Base-by-base conservation (phyloP, 305 asterid species). In the Rubia balearica region DNA sequence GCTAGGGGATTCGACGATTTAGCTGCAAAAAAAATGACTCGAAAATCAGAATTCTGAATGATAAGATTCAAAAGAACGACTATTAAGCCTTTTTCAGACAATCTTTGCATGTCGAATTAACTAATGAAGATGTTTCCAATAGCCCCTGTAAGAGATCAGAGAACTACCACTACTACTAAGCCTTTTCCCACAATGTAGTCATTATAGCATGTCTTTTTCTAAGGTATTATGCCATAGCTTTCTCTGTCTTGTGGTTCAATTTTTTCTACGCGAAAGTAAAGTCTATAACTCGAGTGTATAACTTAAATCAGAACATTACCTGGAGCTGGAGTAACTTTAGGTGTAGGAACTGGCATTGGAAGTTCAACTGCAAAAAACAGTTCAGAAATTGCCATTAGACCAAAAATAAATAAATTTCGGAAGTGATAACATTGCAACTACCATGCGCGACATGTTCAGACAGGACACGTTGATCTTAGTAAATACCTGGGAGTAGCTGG, bases 401-500 rank as follows among this genome's bases (percentile, higher is more conserved):
- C 24, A 59, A 65, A 45, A 62, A 8, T 14, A 14, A 6, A 16
- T 0, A 17, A 51, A 51, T 21, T 51, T 21, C 0, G 16, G 57
- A 51, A 51, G 19, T 6, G 57, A 51, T 16, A 51, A 5, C 57
- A 16, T 2, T 21, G 16, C n/a, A n/a, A n/a, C n/a, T n/a, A n/a
- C n/a, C n/a, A n/a, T 17, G 13, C n/a, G 22, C 38, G 7, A 56
- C 13, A 51, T 14, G 48, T 30, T 30, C 33, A 13, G 22, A 53
- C 0, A 17, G 41, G 30, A 22, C 27, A 55, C 7, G 6, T 19
- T 21, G 16, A 43, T 21, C 36, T 64, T 19, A 24, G 57, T 71
- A 33, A 5, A 57, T 72, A 94, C 98, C 96, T 55, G 96, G 97
- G 59, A 88, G 95, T 73, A 94, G 99, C 82, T 91, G 99, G 80